A percentile compares a stretch with the other conserved stretches of the same genome.
These are phyloP conservation scores for Botrytis elliptica DNA, from an alignment of 2,329 filamentous ascomycete species.

Conservation along the genomic window DNA sequence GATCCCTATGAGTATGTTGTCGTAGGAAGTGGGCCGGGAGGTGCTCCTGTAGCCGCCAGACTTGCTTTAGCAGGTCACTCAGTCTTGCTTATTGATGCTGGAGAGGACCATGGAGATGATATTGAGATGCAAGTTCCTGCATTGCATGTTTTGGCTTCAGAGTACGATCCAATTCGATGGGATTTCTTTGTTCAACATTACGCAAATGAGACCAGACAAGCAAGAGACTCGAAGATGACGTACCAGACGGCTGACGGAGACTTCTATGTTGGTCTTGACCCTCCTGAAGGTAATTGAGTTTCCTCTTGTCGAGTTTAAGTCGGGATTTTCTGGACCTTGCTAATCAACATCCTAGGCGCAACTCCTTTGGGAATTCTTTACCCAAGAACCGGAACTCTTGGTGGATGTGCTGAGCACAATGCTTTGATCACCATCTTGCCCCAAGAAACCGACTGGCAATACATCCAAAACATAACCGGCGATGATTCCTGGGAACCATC, in stretches of 20 bases:
- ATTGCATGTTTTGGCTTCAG: conserved; percentile 48
- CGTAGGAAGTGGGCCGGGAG: conserved; percentile 52
- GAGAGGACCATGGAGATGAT: conserved; percentile 48
- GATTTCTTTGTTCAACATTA: conserved; percentile 44
- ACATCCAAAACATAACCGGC: conserved; percentile 31
- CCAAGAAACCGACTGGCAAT: conserved; percentile 31
- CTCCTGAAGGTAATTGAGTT: conserved; percentile 24
- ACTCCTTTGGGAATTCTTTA: conserved; percentile 36
- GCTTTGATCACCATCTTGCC: conserved; percentile 29
- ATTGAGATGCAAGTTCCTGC: conserved; percentile 49
- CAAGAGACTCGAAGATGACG: conserved; percentile 28
- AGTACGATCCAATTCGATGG: conserved; percentile 45
- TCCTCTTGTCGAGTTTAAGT: background rate
- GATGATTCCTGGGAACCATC: conserved; percentile 34
- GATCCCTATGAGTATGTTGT: conserved; percentile 48
- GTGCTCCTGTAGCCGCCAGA: conserved; percentile 50
- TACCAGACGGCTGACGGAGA: conserved; percentile 42
- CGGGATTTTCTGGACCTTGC: background rate
- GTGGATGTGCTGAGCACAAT: conserved; percentile 36
- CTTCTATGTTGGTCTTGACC: conserved; percentile 32
- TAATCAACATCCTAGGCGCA: conserved; percentile 19
- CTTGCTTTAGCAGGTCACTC: conserved; percentile 52
- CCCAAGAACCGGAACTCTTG: conserved; percentile 38
- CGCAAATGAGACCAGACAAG: conserved; percentile 23
- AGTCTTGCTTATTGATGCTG: conserved; percentile 53